phyloP scores from a whole-genome alignment of 164 flowering plant species.

The Buxus sempervirens region DNA sequence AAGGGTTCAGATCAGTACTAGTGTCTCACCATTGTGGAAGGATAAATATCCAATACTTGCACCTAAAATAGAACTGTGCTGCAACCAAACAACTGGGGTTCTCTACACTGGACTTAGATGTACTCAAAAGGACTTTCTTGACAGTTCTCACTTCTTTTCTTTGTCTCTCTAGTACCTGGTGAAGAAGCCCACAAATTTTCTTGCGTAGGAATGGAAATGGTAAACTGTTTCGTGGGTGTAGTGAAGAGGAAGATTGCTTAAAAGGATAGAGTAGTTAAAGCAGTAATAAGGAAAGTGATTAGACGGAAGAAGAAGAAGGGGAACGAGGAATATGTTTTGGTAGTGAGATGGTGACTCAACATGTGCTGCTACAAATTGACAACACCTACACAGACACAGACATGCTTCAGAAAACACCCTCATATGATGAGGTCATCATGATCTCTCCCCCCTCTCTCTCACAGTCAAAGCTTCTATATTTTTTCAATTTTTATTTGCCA shows the following conservation, averaged over 20 bases:
- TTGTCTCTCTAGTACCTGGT: no score
- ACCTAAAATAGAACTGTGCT: no score
- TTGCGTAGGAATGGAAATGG: background rate
- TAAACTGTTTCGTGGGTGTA: background rate
- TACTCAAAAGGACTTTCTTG: no score
- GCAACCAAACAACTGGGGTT: no score
- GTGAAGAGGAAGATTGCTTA: background rate
- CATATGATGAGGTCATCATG: conserved; percentile 17
- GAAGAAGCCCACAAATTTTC: background rate
- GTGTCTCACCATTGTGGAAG: no score
- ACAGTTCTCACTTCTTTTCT: no score
- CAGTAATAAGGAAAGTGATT: background rate
- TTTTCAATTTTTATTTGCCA: conserved; percentile 1
- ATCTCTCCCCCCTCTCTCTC: background rate
- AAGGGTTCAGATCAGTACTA: no score
- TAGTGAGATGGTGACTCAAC: background rate
- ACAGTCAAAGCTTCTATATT: conserved; percentile 4
- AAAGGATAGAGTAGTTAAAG: background rate
- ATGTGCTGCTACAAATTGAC: conserved; percentile 8
- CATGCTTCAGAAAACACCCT: background rate
- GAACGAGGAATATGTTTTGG: background rate
- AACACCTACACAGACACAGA: conserved; percentile 5
- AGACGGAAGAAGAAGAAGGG: background rate
- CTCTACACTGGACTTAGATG: no score
- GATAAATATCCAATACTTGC: no score